Evolutionary conservation across 225 moss, liverwort and hornwort genomes (phyloP).

Genomic region (Bryoerythrophyllum caledonicum): DNA sequence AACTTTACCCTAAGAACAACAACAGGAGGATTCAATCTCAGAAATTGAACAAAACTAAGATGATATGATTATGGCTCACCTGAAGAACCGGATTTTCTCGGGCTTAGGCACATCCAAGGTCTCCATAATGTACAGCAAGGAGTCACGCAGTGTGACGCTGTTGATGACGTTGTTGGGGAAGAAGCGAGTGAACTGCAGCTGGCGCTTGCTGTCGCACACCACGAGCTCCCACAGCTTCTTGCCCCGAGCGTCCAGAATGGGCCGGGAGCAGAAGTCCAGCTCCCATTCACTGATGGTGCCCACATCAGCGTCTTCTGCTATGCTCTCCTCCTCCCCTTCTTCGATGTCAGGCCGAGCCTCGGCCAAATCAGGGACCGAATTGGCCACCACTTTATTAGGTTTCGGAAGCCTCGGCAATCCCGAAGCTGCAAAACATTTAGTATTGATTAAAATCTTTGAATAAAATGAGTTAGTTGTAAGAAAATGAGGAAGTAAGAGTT

Average conservation of each 20-base stretch:
- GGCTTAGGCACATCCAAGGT: slow-evolving; percentile 73
- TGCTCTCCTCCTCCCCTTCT: slow-evolving; percentile 65
- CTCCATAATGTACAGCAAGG: slow-evolving; percentile 65
- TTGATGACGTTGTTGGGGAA: slow-evolving; percentile 82
- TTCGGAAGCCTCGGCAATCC: slow-evolving; percentile 20
- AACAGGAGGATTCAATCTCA: too few species aligned
- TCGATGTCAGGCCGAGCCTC: slow-evolving; percentile 55
- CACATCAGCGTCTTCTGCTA: slow-evolving; percentile 66
- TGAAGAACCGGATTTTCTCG: slow-evolving; percentile 78
- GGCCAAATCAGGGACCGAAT: slow-evolving; percentile 39
- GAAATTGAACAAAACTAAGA: too few species aligned
- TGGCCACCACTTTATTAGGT: slow-evolving; percentile 27
- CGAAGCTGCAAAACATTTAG: neutral
- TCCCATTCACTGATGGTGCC: slow-evolving; percentile 75
- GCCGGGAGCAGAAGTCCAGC: slow-evolving; percentile 84
- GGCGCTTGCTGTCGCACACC: slow-evolving; percentile 74
- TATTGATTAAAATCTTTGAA: neutral
- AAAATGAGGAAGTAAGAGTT: neutral
- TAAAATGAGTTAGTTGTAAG: too few species aligned
- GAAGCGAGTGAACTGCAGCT: slow-evolving; percentile 70
- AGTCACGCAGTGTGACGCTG: slow-evolving; percentile 73
- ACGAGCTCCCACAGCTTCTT: slow-evolving; percentile 88
- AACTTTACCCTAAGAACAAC: too few species aligned
- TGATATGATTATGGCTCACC: slow-evolving; percentile 33
- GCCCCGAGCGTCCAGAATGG: slow-evolving; percentile 69